Conservation (phyloP, 371 early-diverging fungal genomes). For the Lichtheimia ramosa region DNA sequence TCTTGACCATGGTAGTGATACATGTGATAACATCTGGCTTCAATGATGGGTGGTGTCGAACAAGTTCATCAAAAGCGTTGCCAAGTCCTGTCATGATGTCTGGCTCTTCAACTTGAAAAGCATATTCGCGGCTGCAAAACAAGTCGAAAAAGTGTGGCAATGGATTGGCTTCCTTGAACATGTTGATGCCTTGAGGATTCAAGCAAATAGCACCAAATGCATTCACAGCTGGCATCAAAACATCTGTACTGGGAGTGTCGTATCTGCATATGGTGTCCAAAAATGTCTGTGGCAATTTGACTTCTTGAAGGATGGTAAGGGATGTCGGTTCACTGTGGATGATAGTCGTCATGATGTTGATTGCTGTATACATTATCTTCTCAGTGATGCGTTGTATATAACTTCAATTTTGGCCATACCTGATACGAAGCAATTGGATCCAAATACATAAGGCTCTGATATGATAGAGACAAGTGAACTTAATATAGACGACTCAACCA, state of each 20-base stretch:
- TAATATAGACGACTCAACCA: constrained; percentile 90
- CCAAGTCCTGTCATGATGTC: constrained; percentile 84
- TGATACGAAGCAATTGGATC: constrained; percentile 67
- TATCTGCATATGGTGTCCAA: constrained; percentile 66
- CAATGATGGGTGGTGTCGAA: constrained; percentile 92
- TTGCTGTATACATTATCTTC: constrained; percentile 44
- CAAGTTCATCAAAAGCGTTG: constrained; percentile 89
- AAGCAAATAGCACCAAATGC: constrained; percentile 96
- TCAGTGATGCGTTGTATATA: neutral
- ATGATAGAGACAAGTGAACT: constrained; percentile 71
- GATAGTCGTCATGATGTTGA: constrained; percentile 91
- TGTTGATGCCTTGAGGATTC: constrained; percentile 83
- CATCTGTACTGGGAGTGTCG: constrained; percentile 72
- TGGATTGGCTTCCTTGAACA: constrained; percentile 72
- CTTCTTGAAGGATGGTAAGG: constrained; percentile 89
- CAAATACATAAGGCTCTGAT: constrained; percentile 72
- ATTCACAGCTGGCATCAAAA: constrained; percentile 82
- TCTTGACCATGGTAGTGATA: constrained; percentile 66
- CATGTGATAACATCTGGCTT: constrained; percentile 69
- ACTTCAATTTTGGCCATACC: constrained; percentile 37
- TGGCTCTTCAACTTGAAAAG: constrained; percentile 73
- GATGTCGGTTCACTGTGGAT: constrained; percentile 97
- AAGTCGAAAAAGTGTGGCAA: constrained; percentile 73
- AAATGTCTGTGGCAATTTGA: constrained; percentile 82
- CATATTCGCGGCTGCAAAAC: constrained; percentile 78